Percentiles rank a stretch among this genome's conserved stretches.
Conservation (phyloP, 805 yeast genomes). For the Cyberlindnera veronae region DNA sequence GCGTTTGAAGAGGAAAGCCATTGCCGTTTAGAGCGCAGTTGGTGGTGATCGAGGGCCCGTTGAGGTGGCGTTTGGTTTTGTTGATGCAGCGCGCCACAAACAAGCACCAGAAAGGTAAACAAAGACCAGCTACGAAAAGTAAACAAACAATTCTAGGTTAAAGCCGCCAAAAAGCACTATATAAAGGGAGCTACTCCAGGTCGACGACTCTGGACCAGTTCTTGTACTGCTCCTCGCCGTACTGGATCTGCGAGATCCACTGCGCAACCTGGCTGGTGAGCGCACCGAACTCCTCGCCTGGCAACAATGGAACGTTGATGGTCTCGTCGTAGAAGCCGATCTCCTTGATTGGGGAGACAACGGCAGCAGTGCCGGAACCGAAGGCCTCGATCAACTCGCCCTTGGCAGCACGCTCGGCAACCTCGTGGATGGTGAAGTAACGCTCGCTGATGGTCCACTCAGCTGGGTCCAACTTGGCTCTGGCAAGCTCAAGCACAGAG, state of each 20-base stretch:
- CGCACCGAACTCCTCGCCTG: slow-evolving; percentile 75
- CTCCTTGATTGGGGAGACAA: slow-evolving; percentile 88
- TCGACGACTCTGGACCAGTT: slow-evolving; percentile 42
- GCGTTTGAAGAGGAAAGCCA: slow-evolving; percentile 79
- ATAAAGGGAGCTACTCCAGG: no score
- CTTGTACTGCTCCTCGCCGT: slow-evolving; percentile 72
- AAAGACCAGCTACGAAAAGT: no score
- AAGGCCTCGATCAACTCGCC: slow-evolving; percentile 92
- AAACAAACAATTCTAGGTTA: no score
- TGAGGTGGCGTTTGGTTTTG: background rate
- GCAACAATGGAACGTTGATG: slow-evolving; percentile 74
- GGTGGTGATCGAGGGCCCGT: no score
- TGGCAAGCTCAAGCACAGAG: slow-evolving; percentile 74
- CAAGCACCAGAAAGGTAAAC: no score
- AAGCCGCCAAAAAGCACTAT: no score
- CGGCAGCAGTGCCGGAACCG: slow-evolving; percentile 97
- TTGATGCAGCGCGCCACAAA: no score
- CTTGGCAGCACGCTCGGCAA: slow-evolving; percentile 67
- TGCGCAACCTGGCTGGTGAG: slow-evolving; percentile 72
- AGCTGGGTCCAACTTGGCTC: slow-evolving; percentile 64
- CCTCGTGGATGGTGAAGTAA: slow-evolving; percentile 76
- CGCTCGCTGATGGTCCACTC: slow-evolving; percentile 89
- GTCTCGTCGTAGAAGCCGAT: slow-evolving; percentile 76
- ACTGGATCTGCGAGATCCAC: slow-evolving; percentile 90
- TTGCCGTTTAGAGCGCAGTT: background rate